Conservation (phyloP, 257 asterid species). For the Solanum virginianum region DNA sequence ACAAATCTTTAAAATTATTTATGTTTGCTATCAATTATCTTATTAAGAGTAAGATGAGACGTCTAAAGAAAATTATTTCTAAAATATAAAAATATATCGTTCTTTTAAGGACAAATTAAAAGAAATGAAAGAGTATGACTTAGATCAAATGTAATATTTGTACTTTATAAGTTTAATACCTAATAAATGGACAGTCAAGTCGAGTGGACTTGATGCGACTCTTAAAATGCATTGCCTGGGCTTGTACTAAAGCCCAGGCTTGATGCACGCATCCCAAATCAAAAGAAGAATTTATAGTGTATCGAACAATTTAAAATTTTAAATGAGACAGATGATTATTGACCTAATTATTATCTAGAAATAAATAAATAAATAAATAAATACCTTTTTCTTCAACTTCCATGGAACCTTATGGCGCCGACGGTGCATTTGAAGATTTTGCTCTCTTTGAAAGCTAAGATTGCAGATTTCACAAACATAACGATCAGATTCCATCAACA, state of each 20-base stretch:
- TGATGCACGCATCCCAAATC: background rate
- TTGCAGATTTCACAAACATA: conserved; percentile 30
- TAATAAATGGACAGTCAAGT: background rate
- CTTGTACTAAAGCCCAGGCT: no score
- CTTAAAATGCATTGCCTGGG: no score
- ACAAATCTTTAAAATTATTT: background rate
- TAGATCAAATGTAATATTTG: background rate
- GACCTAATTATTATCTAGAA: background rate
- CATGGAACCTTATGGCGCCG: conserved; percentile 35
- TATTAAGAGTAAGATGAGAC: background rate
- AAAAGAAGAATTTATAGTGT: background rate
- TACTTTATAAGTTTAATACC: background rate
- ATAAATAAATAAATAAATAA: background rate
- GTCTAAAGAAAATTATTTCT: background rate
- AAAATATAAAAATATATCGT: background rate
- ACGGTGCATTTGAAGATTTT: conserved; percentile 33
- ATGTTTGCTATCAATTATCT: background rate
- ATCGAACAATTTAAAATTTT: background rate
- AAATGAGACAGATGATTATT: background rate
- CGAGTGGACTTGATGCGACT: no score
- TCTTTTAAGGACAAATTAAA: background rate
- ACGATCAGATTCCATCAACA: conserved; percentile 31
- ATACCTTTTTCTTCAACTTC: conserved; percentile 16
- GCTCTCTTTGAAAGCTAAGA: conserved; percentile 32
- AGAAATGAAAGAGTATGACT: background rate